Evolutionary conservation across 768 basidiomycete genomes (phyloP).

Genomic region (Gymnopilus junonius): DNA sequence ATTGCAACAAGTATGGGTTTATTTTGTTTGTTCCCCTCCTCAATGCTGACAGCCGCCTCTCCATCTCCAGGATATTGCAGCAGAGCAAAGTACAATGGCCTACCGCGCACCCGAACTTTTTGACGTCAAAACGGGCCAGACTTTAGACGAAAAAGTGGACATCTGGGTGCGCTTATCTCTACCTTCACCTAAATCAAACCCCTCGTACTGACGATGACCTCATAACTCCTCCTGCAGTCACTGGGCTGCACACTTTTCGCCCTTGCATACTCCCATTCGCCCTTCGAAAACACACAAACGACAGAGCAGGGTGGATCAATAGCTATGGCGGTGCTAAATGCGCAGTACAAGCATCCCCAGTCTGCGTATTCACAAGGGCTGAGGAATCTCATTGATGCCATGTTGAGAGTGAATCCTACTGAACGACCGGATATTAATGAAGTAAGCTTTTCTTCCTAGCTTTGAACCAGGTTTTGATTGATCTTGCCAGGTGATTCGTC

Average conservation of each 20-base stretch:
- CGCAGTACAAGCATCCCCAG: conserved; percentile 87
- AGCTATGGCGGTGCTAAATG: conserved; percentile 96
- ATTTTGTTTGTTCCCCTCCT: background rate
- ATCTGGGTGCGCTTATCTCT: conserved; percentile 74
- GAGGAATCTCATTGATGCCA: conserved; percentile 78
- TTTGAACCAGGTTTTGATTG: background rate
- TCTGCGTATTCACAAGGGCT: conserved; percentile 88
- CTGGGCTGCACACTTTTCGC: conserved; percentile 95
- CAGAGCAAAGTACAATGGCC: conserved; percentile 98
- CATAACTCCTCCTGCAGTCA: conserved; percentile 55
- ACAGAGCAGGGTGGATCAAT: conserved; percentile 96
- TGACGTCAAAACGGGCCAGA: conserved; percentile 91
- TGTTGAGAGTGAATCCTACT: conserved; percentile 82
- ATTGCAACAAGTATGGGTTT: conserved; percentile 71
- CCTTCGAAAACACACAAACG: conserved; percentile 91
- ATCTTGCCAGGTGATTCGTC: conserved; percentile 58
- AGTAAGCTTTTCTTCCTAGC: conserved; percentile 46
- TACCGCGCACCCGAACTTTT: conserved; percentile 98
- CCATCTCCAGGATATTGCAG: conserved; percentile 78
- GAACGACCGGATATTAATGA: conserved; percentile 86
- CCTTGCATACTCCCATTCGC: conserved; percentile 93
- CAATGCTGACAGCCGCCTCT: conserved; percentile 5
- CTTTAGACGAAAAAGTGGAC: conserved; percentile 92
- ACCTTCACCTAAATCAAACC: background rate
- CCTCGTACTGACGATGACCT: background rate